Conservation (phyloP, 2,329 filamentous ascomycete species). For the Botrytis fabae region DNA sequence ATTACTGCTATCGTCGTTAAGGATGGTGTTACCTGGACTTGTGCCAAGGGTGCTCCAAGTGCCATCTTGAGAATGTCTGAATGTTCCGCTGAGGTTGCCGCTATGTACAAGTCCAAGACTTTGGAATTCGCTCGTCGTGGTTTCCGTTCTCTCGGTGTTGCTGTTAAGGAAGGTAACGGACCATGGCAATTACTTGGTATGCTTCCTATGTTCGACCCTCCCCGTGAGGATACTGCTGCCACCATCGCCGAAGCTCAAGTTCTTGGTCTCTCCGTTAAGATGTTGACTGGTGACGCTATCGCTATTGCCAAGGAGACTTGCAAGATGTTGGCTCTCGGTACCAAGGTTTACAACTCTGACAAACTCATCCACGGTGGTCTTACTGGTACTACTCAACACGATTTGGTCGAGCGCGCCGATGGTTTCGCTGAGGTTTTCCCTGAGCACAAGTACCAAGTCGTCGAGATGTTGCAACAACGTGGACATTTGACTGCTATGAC, state of each 20-base stretch:
- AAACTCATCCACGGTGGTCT: conserved; percentile 76
- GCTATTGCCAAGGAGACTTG: conserved; percentile 80
- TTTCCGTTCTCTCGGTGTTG: conserved; percentile 78
- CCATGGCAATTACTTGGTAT: conserved; percentile 71
- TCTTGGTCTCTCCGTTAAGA: conserved; percentile 76
- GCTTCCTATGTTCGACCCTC: conserved; percentile 79
- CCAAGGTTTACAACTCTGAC: conserved; percentile 79
- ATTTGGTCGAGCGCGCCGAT: conserved; percentile 83
- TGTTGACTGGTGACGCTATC: conserved; percentile 79
- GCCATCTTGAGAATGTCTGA: conserved; percentile 69
- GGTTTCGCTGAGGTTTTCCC: conserved; percentile 94
- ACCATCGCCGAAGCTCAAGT: conserved; percentile 75
- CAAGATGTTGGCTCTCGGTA: conserved; percentile 77
- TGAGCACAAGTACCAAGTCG: conserved; percentile 93
- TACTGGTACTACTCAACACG: conserved; percentile 70
- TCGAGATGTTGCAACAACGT: conserved; percentile 91
- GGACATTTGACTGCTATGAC: conserved; percentile 95
- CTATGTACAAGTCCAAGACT: conserved; percentile 70
- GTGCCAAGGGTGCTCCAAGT: conserved; percentile 77
- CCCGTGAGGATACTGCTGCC: conserved; percentile 75
- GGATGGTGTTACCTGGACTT: conserved; percentile 69
- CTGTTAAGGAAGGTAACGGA: conserved; percentile 74
- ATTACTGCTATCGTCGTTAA: conserved; percentile 70
- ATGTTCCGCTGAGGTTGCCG: conserved; percentile 64
- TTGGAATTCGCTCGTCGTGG: conserved; percentile 75